phyloP scores from a whole-genome alignment of 257 asterid genomes.

The Ophiorrhiza pumila region DNA sequence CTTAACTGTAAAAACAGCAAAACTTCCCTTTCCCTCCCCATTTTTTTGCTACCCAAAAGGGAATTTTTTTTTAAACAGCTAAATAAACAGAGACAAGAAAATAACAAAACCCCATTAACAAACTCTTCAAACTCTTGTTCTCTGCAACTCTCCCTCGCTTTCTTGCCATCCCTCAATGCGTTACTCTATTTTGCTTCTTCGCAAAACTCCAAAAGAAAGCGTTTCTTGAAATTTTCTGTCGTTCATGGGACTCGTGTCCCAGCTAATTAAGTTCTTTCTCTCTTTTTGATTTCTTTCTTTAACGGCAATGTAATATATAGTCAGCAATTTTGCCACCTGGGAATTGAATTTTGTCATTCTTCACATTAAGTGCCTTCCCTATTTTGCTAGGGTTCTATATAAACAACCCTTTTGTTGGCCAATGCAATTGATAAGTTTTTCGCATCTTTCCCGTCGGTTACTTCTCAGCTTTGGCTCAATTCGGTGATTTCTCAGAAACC shows the following conservation, averaged over 20 bases:
- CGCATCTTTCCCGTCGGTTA: constrained; percentile 1
- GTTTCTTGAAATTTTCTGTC: not conserved
- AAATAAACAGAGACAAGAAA: no score
- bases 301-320: not conserved
- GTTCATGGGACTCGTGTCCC: not conserved
- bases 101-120: not conserved
- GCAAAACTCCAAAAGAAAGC: constrained; percentile 2
- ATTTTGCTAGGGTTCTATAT: not conserved
- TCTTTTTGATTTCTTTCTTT: not conserved
- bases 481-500: constrained; percentile 31
- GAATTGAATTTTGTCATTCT: constrained; percentile 5
- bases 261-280: not conserved
- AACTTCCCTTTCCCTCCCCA: not conserved
- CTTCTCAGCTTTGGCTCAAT: constrained; percentile 32
- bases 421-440: constrained; percentile 21
- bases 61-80: no score
- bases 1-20: no score
- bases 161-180: not conserved
- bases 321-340: constrained; percentile 18
- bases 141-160: constrained; percentile 18
- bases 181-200: not conserved
- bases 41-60: no score
- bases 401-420: constrained; percentile 2
- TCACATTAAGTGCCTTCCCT: not conserved
- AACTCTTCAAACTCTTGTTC: not conserved